Base-by-base conservation (phyloP, 2,329 filamentous ascomycete species). In the Zymoseptoria brevis region DNA sequence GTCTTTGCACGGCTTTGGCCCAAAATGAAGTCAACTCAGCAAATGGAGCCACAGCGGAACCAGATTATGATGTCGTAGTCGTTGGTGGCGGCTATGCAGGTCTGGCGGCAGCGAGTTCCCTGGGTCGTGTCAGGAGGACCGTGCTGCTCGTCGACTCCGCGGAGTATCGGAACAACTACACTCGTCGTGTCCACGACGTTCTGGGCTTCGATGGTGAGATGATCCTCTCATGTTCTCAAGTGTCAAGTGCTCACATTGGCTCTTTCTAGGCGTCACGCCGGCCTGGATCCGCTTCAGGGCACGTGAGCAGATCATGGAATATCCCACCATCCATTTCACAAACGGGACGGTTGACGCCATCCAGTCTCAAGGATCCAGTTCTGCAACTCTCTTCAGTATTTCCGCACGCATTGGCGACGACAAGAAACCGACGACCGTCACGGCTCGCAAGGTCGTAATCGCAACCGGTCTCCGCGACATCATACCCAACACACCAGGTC, bases 161-260 rank as follows among this genome's bases (percentile, higher is more conserved):
- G 45, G 57, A 60, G 19, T 70, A 67, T 45, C 64, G 67, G 19
- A 70, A 70, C 51, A 60, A 66, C 19, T 62, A 62, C 30, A 61
- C 61, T n/a, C 30, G 62, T 55, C 48, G 63, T 60, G 53, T 65
- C 57, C 58, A 63, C 55, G 50, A 62, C 65, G 24, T 64, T 63
- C 9, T 60, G 58, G 35, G 61, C 60, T 62, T 60, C 22, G 67
- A 69, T 55, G 63, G 66, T 21, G 35, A 45, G 35, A 16, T 4
- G 4, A n/a, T 45, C 7, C 13, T 45, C 7, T n/a, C 11, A n/a
- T 45, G 5, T 45, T 41, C 35, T 45, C 35, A 45, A n/a, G 13
- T 16, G 1, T 7, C 35, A 45, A n/a, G 6, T n/a, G 35, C 35
- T 45, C 13, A 45, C 13, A 3, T 16, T 45, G 13, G 13, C 35